Conservation (phyloP, 1,284 basidiomycete genomes). For the Fomitiporia mediterranea region DNA sequence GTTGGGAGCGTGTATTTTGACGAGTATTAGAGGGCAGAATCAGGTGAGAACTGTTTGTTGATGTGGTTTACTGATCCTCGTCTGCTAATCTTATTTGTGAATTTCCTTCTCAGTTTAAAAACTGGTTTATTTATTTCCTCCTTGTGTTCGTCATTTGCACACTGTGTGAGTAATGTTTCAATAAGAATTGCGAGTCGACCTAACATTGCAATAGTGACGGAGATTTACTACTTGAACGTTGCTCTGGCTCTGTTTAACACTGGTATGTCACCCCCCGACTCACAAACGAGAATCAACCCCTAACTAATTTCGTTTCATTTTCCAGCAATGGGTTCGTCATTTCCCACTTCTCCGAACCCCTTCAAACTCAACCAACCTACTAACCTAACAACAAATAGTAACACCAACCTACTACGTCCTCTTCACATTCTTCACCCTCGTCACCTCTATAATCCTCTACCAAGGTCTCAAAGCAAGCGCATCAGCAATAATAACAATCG, state of each 20-base stretch:
- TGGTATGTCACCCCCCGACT: constrained; percentile 38
- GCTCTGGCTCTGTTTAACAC: constrained; percentile 96
- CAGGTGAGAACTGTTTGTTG: constrained; percentile 59
- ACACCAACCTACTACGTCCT: constrained; percentile 50
- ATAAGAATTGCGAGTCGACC: constrained; percentile 19
- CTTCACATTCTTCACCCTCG: constrained; percentile 82
- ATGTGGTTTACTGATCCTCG: not conserved
- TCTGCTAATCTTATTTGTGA: constrained; percentile 11
- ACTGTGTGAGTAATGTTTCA: constrained; percentile 45
- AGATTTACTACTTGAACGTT: constrained; percentile 96
- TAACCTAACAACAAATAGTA: no score
- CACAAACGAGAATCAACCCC: constrained; percentile 18
- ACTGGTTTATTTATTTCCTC: constrained; percentile 87
- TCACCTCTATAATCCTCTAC: constrained; percentile 87
- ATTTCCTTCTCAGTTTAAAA: constrained; percentile 49
- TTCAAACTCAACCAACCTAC: no score
- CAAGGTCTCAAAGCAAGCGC: constrained; percentile 82
- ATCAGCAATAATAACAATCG: constrained; percentile 81
- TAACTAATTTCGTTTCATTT: constrained; percentile 39
- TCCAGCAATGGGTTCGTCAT: not conserved
- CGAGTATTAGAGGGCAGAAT: constrained; percentile 80
- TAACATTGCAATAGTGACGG: constrained; percentile 52
- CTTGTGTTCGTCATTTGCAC: constrained; percentile 84
- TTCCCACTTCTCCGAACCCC: constrained; percentile 23
- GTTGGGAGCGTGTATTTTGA: constrained; percentile 87